Evolutionary conservation across 2,329 filamentous ascomycete species (phyloP).

Genomic region (Corinectria fuckeliana): DNA sequence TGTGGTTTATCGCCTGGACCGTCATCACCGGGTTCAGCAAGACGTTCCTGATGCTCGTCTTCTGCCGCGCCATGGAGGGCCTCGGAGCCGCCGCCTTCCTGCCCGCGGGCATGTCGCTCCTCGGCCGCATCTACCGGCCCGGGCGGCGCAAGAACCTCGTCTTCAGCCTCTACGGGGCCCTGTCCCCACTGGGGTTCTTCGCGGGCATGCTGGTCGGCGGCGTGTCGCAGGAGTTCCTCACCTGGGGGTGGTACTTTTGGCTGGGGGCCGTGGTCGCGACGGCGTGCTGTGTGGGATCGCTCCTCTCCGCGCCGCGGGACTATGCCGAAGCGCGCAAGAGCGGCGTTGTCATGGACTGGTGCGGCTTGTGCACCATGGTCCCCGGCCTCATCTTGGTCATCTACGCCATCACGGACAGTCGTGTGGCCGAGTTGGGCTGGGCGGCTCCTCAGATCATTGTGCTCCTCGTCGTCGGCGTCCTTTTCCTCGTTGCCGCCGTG

Average conservation of each 20-base stretch:
- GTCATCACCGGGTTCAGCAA: constrained; percentile 69
- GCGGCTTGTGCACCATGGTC: constrained; percentile 60
- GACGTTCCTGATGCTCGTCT: constrained; percentile 69
- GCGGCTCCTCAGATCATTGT: constrained; percentile 68
- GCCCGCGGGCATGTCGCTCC: constrained; percentile 70
- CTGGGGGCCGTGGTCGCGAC: constrained; percentile 57
- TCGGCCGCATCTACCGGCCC: constrained; percentile 70
- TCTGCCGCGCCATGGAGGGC: constrained; percentile 72
- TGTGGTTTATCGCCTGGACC: constrained; percentile 70
- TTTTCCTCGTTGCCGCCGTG: constrained; percentile 59
- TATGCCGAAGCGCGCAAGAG: constrained; percentile 40
- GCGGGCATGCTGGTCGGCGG: constrained; percentile 71
- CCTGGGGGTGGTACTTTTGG: constrained; percentile 74
- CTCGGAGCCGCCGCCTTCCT: constrained; percentile 72
- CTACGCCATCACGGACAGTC: constrained; percentile 71
- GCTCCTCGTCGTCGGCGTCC: constrained; percentile 62
- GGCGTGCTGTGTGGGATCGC: constrained; percentile 57
- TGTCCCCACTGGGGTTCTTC: constrained; percentile 62
- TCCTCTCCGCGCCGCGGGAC: constrained; percentile 47
- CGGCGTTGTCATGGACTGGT: constrained; percentile 64
- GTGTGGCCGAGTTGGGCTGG: constrained; percentile 64
- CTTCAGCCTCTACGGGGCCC: constrained; percentile 62
- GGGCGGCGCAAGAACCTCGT: constrained; percentile 73
- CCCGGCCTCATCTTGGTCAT: constrained; percentile 69
- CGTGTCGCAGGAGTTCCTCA: constrained; percentile 62